Evolutionary conservation across 2,329 filamentous ascomycete species (phyloP).

Genomic region (Xylariaceae sp.): DNA sequence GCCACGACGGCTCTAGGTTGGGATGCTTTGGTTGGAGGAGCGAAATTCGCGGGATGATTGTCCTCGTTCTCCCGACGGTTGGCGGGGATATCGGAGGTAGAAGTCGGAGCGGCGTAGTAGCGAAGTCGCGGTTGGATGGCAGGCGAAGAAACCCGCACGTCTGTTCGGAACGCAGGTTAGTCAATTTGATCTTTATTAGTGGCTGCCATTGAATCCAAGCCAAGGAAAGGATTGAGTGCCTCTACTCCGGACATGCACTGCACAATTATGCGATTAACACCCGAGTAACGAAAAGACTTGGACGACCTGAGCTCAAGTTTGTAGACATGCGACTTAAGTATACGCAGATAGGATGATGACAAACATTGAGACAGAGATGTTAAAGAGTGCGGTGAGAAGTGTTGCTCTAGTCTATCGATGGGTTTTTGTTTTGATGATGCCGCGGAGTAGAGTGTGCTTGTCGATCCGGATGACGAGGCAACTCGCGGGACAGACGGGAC

Average conservation of each 20-base stretch:
- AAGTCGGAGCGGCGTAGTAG: constrained; percentile 11
- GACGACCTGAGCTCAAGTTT: constrained; percentile 2
- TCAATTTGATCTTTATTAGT: constrained; percentile 10
- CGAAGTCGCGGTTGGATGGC: constrained; percentile 3
- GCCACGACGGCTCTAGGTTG: constrained; percentile 18
- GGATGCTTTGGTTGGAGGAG: constrained; percentile 10
- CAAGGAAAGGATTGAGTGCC: neutral
- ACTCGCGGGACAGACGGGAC: neutral
- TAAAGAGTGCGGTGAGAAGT: constrained; percentile 14
- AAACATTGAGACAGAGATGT: neutral
- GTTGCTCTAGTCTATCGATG: constrained; percentile 9
- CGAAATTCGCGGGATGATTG: constrained; percentile 1
- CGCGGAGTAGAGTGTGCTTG: neutral
- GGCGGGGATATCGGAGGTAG: constrained; percentile 26
- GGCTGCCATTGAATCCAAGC: neutral
- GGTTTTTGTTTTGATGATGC: constrained; percentile 3
- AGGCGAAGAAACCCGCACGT: too few species aligned
- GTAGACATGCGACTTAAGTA: neutral
- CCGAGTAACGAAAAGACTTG: neutral
- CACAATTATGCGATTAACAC: constrained; percentile 6
- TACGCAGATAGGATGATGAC: neutral
- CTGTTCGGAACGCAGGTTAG: constrained; percentile 9
- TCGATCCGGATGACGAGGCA: neutral
- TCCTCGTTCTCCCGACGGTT: constrained; percentile 12
- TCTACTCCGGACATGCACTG: constrained; percentile 1